These are phyloP conservation scores for Ricinus communis DNA, from an alignment of 345 rosid genomes.

Conservation along the genomic window DNA sequence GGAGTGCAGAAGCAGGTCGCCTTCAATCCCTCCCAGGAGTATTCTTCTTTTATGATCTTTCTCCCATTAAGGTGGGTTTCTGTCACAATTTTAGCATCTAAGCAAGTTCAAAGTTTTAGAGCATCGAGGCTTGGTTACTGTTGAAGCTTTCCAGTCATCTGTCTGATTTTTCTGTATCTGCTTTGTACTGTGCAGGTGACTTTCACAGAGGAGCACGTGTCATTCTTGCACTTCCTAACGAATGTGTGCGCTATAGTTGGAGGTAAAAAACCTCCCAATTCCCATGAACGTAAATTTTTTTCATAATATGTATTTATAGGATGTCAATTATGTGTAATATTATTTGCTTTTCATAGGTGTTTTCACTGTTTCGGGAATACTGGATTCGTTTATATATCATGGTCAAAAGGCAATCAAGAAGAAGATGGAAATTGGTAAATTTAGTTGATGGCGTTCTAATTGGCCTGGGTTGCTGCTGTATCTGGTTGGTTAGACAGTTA, in stretches of 20 bases:
- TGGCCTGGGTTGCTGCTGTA: neutral
- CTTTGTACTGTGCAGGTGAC: constrained; percentile 61
- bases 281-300: neutral
- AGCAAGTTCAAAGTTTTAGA: neutral
- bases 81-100: neutral
- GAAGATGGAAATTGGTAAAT: constrained; percentile 93
- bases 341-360: constrained; percentile 49
- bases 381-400: constrained; percentile 84
- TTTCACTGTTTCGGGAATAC: constrained; percentile 86
- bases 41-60: constrained; percentile 96
- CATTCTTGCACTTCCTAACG: constrained; percentile 93
- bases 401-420: constrained; percentile 94
- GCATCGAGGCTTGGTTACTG: neutral
- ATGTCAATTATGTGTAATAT: constrained; percentile 2
- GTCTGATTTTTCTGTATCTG: neutral
- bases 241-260: constrained; percentile 95
- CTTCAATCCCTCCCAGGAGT: constrained; percentile 82
- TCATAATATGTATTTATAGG: neutral
- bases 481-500: neutral
- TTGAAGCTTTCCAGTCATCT: neutral
- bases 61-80: constrained; percentile 82
- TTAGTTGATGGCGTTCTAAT: constrained; percentile 45
- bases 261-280: constrained; percentile 53
- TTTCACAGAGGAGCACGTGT: constrained; percentile 68
- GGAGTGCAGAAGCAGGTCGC: constrained; percentile 54